A percentile compares a stretch with the other conserved stretches of the same genome.
Conservation (phyloP, 1,284 basidiomycete species). For the Ceraceosorus bombacis region DNA sequence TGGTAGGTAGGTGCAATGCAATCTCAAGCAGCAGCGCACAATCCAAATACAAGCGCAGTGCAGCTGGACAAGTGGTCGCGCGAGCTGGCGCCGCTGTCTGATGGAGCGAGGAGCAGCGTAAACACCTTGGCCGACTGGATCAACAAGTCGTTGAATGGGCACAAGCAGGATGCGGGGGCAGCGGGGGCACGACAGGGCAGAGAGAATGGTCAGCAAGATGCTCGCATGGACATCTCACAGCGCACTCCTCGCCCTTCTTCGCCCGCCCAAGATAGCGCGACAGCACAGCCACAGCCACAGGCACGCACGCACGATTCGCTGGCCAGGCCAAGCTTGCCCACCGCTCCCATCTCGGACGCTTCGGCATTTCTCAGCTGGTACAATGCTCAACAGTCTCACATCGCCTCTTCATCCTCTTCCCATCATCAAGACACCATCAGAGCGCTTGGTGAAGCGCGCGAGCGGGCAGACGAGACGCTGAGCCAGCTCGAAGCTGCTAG, state of each 20-base stretch:
- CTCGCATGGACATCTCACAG: background rate
- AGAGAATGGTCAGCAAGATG: slow-evolving; percentile 16
- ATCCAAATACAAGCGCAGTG: slow-evolving; percentile 1
- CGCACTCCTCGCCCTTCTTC: background rate
- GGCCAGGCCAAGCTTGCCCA: slow-evolving; percentile 11
- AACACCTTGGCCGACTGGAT: slow-evolving; percentile 31
- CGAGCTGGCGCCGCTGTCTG: slow-evolving; percentile 24
- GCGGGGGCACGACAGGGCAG: slow-evolving; percentile 15
- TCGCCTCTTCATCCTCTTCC: slow-evolving; percentile 27
- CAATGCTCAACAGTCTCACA: slow-evolving; percentile 22
- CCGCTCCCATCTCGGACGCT: slow-evolving; percentile 22
- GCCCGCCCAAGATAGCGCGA: background rate
- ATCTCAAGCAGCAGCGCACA: too few species aligned
- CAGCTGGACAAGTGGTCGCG: slow-evolving; percentile 34
- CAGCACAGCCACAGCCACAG: slow-evolving; percentile 12
- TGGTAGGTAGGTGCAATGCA: too few species aligned
- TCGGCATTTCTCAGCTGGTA: slow-evolving; percentile 32
- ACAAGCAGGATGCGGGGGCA: background rate
- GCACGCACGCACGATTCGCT: background rate
- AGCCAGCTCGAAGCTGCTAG: slow-evolving; percentile 31
- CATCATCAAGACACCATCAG: slow-evolving; percentile 21
- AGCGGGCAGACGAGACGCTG: slow-evolving; percentile 22
- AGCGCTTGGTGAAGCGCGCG: slow-evolving; percentile 21
- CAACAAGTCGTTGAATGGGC: background rate
- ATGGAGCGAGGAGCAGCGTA: slow-evolving; percentile 24